Conservation (phyloP, 257 asterid species). For the Anisodus tanguticus region DNA sequence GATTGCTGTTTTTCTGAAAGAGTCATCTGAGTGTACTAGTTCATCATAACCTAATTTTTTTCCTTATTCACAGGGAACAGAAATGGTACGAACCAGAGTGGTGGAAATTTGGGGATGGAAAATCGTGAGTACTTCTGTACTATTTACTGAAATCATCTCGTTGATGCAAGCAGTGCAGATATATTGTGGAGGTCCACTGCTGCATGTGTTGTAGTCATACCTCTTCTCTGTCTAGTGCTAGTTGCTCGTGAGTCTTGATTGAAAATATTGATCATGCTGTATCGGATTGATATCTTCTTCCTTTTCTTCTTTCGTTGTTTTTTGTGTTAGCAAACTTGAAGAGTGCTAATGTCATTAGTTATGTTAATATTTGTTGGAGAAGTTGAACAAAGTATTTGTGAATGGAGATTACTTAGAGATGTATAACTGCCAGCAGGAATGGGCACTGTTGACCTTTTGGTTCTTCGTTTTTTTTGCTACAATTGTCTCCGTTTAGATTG, state of each 20-base stretch:
- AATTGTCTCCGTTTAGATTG: neutral
- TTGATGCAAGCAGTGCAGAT: neutral
- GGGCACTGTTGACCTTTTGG: neutral
- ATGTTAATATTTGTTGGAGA: constrained; percentile 11
- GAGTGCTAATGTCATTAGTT: neutral
- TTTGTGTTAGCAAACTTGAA: constrained; percentile 20
- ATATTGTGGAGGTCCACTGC: constrained; percentile 10
- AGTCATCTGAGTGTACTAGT: neutral
- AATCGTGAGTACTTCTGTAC: constrained; percentile 64
- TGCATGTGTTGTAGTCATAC: neutral
- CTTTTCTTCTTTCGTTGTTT: neutral
- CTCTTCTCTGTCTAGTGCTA: constrained; percentile 7
- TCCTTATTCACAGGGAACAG: constrained; percentile 54
- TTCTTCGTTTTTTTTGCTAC: neutral
- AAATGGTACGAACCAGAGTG: constrained; percentile 97
- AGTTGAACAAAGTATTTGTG: neutral
- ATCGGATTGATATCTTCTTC: neutral
- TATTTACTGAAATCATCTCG: constrained; percentile 28
- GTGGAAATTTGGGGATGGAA: constrained; percentile 98
- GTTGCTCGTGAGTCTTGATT: constrained; percentile 3
- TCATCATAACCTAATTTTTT: constrained; percentile 14
- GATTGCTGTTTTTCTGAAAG: constrained; percentile 23
- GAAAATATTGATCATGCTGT: constrained; percentile 4
- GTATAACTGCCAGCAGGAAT: neutral
- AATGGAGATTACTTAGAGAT: neutral